A percentile compares a stretch with the other conserved stretches of the same genome.
Evolutionary conservation across 176 grass and related monocot genomes (phyloP).

Genomic region (Panicum miliaceum): DNA sequence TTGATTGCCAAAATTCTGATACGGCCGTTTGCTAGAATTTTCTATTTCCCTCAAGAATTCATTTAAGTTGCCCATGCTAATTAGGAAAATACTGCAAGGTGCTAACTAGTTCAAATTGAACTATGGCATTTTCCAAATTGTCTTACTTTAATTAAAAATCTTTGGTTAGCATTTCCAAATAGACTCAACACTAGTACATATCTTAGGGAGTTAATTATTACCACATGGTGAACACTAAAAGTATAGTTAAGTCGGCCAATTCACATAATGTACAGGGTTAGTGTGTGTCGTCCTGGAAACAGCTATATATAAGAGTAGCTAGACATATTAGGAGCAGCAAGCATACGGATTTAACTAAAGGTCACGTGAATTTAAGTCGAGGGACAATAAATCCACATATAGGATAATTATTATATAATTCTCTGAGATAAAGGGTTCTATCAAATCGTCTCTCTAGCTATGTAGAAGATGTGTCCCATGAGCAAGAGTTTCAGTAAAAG

Average conservation of each 20-base stretch:
- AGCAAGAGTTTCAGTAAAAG: constrained; percentile 29
- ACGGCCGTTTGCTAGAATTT: too few relatives aligned
- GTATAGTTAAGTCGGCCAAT: neutral
- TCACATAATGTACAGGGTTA: neutral
- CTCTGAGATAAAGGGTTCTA: neutral
- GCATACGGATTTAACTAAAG: neutral
- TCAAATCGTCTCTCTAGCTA: constrained; percentile 16
- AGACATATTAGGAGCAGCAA: neutral
- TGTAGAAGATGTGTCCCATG: constrained; percentile 33
- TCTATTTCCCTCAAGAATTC: too few relatives aligned
- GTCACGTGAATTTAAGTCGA: neutral
- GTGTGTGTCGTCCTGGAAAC: neutral
- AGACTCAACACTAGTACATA: neutral
- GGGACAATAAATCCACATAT: constrained; percentile 7
- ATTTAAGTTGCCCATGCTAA: too few relatives aligned
- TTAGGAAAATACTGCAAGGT: too few relatives aligned
- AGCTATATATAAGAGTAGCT: too few relatives aligned
- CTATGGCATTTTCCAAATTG: neutral
- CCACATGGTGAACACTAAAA: neutral
- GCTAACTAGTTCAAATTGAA: neutral
- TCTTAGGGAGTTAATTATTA: neutral
- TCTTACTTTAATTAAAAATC: neutral
- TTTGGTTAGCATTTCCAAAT: neutral
- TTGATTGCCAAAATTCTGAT: too few relatives aligned
- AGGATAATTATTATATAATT: neutral